These are phyloP conservation scores for Byssochlamys sp. DNA, from an alignment of 2,329 filamentous ascomycete species.

Conservation along the genomic window DNA sequence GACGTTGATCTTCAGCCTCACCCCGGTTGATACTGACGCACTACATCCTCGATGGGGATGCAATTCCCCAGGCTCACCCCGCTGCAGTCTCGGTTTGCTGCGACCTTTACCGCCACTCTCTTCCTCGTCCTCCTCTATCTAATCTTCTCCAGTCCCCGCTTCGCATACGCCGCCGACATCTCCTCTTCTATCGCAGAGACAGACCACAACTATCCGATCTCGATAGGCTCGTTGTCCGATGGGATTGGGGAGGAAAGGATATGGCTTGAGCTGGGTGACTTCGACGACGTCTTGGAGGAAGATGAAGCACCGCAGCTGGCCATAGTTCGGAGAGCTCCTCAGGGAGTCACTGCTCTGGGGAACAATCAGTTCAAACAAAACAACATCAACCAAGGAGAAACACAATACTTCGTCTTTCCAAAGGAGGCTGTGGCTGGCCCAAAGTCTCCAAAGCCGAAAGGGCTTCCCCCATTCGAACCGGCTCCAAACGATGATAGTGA, in stretches of 20 bases:
- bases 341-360: slow-evolving; percentile 40
- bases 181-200: slow-evolving; percentile 33
- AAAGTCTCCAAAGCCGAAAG: slow-evolving; percentile 24
- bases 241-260: slow-evolving; percentile 18
- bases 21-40: slow-evolving; percentile 4
- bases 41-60: slow-evolving; percentile 19
- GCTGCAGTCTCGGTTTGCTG: slow-evolving; percentile 62
- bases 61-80: slow-evolving; percentile 47
- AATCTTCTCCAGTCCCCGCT: slow-evolving; percentile 48
- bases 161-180: slow-evolving; percentile 55
- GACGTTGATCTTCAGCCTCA: slow-evolving; percentile 2
- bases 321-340: slow-evolving; percentile 50
- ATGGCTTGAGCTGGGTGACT: slow-evolving; percentile 19
- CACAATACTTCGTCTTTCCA: slow-evolving; percentile 56
- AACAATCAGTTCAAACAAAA: slow-evolving; percentile 57
- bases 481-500: slow-evolving; percentile 10
- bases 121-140: slow-evolving; percentile 54
- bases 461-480: slow-evolving; percentile 19
- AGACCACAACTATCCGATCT: slow-evolving; percentile 39
- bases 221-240: slow-evolving; percentile 23
- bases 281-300: slow-evolving; percentile 21
- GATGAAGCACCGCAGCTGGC: slow-evolving; percentile 23
- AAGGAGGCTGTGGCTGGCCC: slow-evolving; percentile 45
- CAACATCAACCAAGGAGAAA: slow-evolving; percentile 55
- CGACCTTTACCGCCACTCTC: slow-evolving; percentile 53